These are phyloP conservation scores for Cocos nucifera DNA, from an alignment of 176 grass and related monocot genomes.

Conservation along the genomic window DNA sequence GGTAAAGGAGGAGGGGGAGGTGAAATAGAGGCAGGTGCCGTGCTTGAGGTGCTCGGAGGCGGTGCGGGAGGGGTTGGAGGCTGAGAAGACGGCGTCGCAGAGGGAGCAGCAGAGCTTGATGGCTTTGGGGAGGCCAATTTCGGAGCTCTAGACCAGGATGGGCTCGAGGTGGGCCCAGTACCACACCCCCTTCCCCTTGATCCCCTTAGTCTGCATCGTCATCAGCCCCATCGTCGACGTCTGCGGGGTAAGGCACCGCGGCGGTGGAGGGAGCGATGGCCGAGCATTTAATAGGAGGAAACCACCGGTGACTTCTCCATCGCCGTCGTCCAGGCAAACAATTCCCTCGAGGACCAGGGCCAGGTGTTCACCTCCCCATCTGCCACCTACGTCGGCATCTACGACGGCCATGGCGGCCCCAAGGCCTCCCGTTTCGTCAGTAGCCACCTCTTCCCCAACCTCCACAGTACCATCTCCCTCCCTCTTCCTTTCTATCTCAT, in stretches of 20 bases:
- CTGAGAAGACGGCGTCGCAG: constrained; percentile 49
- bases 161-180: constrained; percentile 80
- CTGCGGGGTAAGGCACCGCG: too few species aligned
- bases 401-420: constrained; percentile 72
- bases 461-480: constrained; percentile 39
- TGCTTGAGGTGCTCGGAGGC: too few species aligned
- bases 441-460: constrained; percentile 44
- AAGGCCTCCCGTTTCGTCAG: constrained; percentile 72
- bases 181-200: constrained; percentile 76
- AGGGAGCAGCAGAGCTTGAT: constrained; percentile 43
- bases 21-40: too few species aligned
- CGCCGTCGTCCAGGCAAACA: constrained; percentile 79
- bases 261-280: too few species aligned
- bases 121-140: constrained; percentile 36
- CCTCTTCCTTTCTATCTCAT: background rate
- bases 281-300: too few species aligned
- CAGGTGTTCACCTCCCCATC: constrained; percentile 76
- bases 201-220: constrained; percentile 51
- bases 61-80: constrained; percentile 61
- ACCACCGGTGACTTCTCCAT: constrained; percentile 86
- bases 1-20: constrained; percentile 37
- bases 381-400: constrained; percentile 61
- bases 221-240: constrained; percentile 16
- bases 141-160: constrained; percentile 34
- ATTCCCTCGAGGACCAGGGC: constrained; percentile 72